These are phyloP conservation scores for Colletotrichum siamense DNA, from an alignment of 2,329 filamentous ascomycete genomes.

Conservation along the genomic window DNA sequence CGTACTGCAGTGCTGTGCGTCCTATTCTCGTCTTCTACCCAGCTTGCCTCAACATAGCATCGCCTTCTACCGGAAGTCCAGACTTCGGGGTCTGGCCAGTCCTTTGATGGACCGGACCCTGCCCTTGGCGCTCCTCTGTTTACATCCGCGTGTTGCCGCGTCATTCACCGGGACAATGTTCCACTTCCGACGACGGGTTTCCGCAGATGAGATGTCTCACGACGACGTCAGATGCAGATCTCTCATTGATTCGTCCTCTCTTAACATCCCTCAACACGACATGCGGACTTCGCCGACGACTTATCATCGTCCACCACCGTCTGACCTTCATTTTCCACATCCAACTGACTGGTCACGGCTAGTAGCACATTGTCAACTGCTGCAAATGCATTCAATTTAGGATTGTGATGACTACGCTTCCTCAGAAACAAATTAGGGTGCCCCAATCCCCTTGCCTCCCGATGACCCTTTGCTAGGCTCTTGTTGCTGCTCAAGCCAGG, in stretches of 20 bases:
- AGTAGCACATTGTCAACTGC: not conserved
- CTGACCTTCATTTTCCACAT: not conserved
- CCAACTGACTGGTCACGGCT: not conserved
- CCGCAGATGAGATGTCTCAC: not conserved
- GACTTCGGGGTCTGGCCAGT: not conserved
- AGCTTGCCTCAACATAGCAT: not conserved
- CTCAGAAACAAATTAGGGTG: slow-evolving; percentile 15
- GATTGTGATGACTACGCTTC: slow-evolving; percentile 15
- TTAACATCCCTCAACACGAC: not conserved
- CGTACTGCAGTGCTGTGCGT: not conserved
- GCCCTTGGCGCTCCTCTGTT: not conserved
- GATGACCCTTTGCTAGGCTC: slow-evolving; percentile 4
- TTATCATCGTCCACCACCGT: not conserved
- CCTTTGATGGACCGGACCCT: not conserved
- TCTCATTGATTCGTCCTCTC: not conserved
- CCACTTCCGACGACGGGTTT: not conserved
- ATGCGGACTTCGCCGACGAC: not conserved
- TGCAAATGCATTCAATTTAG: slow-evolving; percentile 4
- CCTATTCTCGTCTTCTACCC: not conserved
- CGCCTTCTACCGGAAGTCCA: not conserved
- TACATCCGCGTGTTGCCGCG: slow-evolving; percentile 1
- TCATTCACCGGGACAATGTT: not conserved
- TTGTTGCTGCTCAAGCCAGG: slow-evolving; percentile 3
- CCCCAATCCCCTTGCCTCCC: slow-evolving; percentile 17
- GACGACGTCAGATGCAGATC: not conserved